Conservation (phyloP, 2,329 filamentous ascomycete species). For the Colletotrichum spinosum region DNA sequence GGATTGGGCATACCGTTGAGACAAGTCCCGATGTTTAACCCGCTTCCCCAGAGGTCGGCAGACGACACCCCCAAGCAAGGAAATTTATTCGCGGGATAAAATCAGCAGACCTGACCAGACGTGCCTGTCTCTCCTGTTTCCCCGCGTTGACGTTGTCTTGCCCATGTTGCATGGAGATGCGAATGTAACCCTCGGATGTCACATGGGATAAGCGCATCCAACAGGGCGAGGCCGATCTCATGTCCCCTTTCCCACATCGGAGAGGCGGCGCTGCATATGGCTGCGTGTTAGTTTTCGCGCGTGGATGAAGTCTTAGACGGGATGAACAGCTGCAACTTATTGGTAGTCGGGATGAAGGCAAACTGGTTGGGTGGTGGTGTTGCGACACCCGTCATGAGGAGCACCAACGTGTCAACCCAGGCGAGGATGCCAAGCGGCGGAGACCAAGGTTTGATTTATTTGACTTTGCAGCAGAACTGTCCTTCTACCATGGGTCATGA, state of each 20-base stretch:
- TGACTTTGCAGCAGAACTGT: too few relatives aligned
- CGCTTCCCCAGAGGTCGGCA: neutral
- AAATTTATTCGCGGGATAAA: conserved; percentile 20
- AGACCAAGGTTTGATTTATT: too few relatives aligned
- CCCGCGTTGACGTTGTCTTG: neutral
- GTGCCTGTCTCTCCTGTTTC: conserved; percentile 17
- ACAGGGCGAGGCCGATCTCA: conserved; percentile 8
- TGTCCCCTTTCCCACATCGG: conserved; percentile 14
- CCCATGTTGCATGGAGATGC: conserved; percentile 27
- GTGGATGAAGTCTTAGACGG: neutral
- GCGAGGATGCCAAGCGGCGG: neutral
- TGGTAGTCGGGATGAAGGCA: conserved; percentile 7
- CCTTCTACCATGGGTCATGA: conserved; percentile 8
- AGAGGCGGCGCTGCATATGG: conserved; percentile 5
- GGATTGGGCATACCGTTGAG: neutral
- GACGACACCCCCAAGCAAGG: neutral
- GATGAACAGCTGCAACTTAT: neutral
- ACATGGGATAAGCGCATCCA: conserved; percentile 16
- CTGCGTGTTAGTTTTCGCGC: neutral
- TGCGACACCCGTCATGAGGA: conserved; percentile 1
- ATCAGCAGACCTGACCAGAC: neutral
- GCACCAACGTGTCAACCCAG: conserved; percentile 5
- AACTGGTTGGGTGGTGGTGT: conserved; percentile 24
- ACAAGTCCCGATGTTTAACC: conserved; percentile 6
- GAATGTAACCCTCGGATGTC: conserved; percentile 25